Evolutionary conservation across 352 stramenopile genomes (phyloP).

Genomic region (Globisporangium perplexum): DNA sequence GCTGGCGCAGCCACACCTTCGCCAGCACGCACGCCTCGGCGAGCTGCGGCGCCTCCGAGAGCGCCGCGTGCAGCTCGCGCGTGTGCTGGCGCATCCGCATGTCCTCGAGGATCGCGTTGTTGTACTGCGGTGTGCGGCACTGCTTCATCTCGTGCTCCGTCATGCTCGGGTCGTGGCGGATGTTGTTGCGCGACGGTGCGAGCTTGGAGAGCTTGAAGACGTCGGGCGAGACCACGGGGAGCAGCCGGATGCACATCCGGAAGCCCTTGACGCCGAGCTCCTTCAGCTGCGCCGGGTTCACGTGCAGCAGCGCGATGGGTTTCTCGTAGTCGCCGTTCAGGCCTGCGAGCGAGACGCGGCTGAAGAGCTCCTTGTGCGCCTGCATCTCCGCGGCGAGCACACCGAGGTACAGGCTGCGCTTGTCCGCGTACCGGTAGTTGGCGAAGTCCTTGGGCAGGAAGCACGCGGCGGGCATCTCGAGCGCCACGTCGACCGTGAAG

Average conservation of each 20-base stretch:
- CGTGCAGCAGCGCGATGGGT: slow-evolving; percentile 55
- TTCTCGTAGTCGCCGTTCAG: slow-evolving; percentile 82
- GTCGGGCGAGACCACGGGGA: slow-evolving; percentile 61
- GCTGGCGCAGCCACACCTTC: slow-evolving; percentile 88
- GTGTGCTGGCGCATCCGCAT: slow-evolving; percentile 83
- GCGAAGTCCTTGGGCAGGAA: slow-evolving; percentile 87
- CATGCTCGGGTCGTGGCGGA: slow-evolving; percentile 71
- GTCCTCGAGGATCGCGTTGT: slow-evolving; percentile 89
- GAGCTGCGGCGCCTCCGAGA: slow-evolving; percentile 65
- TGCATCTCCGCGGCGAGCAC: slow-evolving; percentile 64
- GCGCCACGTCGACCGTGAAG: slow-evolving; percentile 71
- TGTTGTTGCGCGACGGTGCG: slow-evolving; percentile 76
- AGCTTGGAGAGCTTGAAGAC: slow-evolving; percentile 84
- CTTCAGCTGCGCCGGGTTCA: slow-evolving; percentile 29
- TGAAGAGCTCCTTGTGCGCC: slow-evolving; percentile 28
- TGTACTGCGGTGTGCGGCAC: slow-evolving; percentile 84
- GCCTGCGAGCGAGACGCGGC: slow-evolving; percentile 47
- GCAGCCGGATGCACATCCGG: slow-evolving; percentile 56
- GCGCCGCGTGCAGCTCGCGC: slow-evolving; percentile 61
- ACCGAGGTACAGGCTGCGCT: slow-evolving; percentile 82
- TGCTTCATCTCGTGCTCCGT: slow-evolving; percentile 62
- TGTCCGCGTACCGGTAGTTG: slow-evolving; percentile 89
- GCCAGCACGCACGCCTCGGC: slow-evolving; percentile 71
- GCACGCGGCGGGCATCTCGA: slow-evolving; percentile 77
- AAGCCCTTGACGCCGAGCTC: slow-evolving; percentile 44